A percentile compares a stretch with the other conserved stretches of the same genome.
phyloP scores from a whole-genome alignment of 2,329 filamentous ascomycete species.

The Alternaria brassicae region DNA sequence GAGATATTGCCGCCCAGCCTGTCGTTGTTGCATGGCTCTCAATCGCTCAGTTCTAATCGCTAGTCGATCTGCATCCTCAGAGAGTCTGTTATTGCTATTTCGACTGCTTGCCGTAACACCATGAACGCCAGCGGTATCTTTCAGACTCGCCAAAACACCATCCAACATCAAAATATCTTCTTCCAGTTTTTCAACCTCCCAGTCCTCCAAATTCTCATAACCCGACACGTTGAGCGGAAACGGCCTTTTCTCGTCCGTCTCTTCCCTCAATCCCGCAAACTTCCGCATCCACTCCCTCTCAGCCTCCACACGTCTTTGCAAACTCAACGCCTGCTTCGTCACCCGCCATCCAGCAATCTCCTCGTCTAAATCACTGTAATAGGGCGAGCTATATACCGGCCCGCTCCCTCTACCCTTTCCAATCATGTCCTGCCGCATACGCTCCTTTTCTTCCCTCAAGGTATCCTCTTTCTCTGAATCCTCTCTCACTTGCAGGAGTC shows the following conservation, averaged over 20 bases:
- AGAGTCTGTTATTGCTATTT: neutral
- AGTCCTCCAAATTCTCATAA: neutral
- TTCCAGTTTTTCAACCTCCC: neutral
- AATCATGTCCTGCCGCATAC: neutral
- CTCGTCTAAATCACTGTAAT: neutral
- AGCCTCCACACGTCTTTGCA: neutral
- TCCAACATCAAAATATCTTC: neutral
- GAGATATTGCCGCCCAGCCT: neutral
- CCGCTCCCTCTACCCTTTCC: no score
- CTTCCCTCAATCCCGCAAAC: neutral
- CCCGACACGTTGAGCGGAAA: neutral
- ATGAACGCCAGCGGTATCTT: neutral
- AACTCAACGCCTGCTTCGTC: neutral
- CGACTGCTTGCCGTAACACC: rapidly evolving
- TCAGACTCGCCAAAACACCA: neutral
- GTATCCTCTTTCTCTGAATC: neutral
- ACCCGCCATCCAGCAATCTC: neutral
- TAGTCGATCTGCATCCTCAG: neutral
- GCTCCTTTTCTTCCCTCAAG: neutral
- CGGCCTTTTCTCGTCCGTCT: neutral
- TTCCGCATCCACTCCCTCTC: neutral
- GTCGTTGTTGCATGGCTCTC: neutral
- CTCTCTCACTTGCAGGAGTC: no score
- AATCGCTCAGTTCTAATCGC: neutral
- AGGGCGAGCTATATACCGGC: neutral